Base-by-base conservation (phyloP, 2,329 filamentous ascomycete genomes). In the Polychaeton citri region DNA sequence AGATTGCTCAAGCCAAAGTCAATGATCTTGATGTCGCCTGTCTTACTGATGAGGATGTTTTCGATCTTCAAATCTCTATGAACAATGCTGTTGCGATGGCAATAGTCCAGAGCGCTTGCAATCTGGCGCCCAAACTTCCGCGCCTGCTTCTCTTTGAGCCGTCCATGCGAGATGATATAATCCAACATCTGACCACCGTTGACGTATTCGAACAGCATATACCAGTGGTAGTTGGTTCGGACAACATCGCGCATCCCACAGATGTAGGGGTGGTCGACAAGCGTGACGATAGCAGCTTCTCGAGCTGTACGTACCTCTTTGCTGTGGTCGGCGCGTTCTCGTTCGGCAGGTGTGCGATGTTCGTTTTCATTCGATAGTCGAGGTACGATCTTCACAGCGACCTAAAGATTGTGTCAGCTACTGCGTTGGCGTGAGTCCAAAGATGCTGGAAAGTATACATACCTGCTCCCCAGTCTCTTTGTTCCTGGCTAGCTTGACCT, bases 161-260 rank as follows among this genome's bases (percentile, higher is more conserved):
- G 83, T 39, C 88, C 90, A 54, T 98, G 90, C 3, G 87, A 95
- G 55, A 98, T 98, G 59, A 98, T 98, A 62, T 96, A 98, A 65
- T 98, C 90, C 42, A 98, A 76, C 90, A 98, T 96, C 63, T 98
- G 90, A 13, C 90, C 90, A 33, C 90, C 90, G 55, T 98, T 95
- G 60, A 98, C 90, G 59, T 90, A 95, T 64, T 98, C 90, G 55
- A 94, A 98, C 35, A 98, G 76, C 90, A 98, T 98, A 62, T 98
- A 98, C 90, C 90, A 98, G 61, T 98, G 90, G 58, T 95, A 90
- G 53, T 90, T 88, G 34, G 90, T 96, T 39, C 87, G 80, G 38
- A 96, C 81, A 18, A 95, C 86, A 62, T 98, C 90, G 46, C 86
- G 78, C 72, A 98, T 82, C 40, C 83, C 86, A 58, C 90, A 96